Base-by-base conservation (phyloP, 805 yeast species). In the Ogataea populi-albae region DNA sequence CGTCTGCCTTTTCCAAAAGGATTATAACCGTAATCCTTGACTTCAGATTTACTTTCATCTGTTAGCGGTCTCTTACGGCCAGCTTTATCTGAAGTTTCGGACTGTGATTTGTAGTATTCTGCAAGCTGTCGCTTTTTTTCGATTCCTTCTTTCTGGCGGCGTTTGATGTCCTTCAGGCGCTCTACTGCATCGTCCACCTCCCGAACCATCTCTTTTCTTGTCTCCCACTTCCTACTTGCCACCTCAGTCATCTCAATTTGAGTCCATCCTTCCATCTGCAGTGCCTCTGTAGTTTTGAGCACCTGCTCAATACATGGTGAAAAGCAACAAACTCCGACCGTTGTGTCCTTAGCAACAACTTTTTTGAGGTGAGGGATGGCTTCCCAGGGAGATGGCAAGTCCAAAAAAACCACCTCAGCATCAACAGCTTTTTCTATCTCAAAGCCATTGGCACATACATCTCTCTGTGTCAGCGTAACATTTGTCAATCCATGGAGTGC, bases 241-340 rank as follows among this genome's bases (percentile, higher is more conserved):
- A 88, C 80, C 55, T 91, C 98, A 3, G 91, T 94, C 89, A 87
- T 85, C 61, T 93, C 96, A 16, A 93, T 79, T 12, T 76, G 72
- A 4, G 75, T 71, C 96, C 97, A 93, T 1, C 95, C 96, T 27
- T 79, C 58, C 22, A 67, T 72, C 47, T 81, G 79, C 39, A 93
- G 64, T 0, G 85, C 81, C 45, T 76, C 81, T 9, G 91, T 78
- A 0, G 98, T 86, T 55, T 85, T 81, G 39, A 82, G 82, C 3
- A 93, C 98, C 64, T 93, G 99, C 62, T 93, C 99, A 31, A 93
- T 85, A 61, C 99, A 93, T 7, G 99, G 99, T 25, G 95, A 86
- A 56, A 93, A 93, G 61, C 98, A 93, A 62, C 99, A 93, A 35
- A 93, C 72, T 3, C 84, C 79, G 16, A 79, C 85, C 18, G 69